Percentiles rank a stretch among this genome's conserved stretches.
Evolutionary conservation across 495 filamentous ascomycete species (phyloP).

Genomic region (Penicillium antarcticum): DNA sequence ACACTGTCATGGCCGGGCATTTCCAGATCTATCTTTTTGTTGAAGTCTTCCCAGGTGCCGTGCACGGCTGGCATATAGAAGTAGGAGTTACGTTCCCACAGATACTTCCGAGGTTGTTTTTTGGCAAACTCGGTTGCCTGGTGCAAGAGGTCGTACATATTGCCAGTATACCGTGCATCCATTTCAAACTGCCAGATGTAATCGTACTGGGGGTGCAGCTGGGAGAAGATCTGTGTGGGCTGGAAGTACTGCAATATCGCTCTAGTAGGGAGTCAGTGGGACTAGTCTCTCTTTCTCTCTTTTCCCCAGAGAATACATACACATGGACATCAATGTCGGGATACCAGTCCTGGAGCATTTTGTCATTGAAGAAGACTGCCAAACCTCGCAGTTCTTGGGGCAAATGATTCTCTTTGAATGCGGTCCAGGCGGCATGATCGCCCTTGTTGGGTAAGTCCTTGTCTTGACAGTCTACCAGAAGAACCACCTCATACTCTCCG

Average conservation of each 20-base stretch:
- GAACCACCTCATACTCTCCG: slow-evolving; percentile 69
- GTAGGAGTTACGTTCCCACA: slow-evolving; percentile 71
- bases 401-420: slow-evolving; percentile 39
- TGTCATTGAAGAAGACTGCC: slow-evolving; percentile 58
- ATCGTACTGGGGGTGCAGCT: slow-evolving; percentile 59
- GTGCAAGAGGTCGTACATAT: slow-evolving; percentile 58
- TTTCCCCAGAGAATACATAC: background rate
- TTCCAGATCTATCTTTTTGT: slow-evolving; percentile 1
- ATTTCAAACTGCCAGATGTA: slow-evolving; percentile 73
- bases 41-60: slow-evolving; percentile 31
- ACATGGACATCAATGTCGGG: slow-evolving; percentile 13
- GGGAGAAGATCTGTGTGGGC: slow-evolving; percentile 42
- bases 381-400: slow-evolving; percentile 64
- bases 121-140: slow-evolving; percentile 54
- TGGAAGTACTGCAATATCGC: slow-evolving; percentile 21
- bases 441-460: slow-evolving; percentile 36
- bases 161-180: slow-evolving; percentile 63
- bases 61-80: slow-evolving; percentile 64
- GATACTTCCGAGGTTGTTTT: slow-evolving; percentile 57
- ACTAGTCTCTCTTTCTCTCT: background rate
- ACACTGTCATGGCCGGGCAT: slow-evolving; percentile 24
- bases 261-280: slow-evolving; percentile 6
- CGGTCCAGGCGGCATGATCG: slow-evolving; percentile 45
- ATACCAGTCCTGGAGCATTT: slow-evolving; percentile 13
- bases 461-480: slow-evolving; percentile 69